Percentiles rank a stretch among this genome's conserved stretches.
These are phyloP conservation scores for Pueraria montana DNA, from an alignment of 306 rosid genomes.

Conservation along the genomic window DNA sequence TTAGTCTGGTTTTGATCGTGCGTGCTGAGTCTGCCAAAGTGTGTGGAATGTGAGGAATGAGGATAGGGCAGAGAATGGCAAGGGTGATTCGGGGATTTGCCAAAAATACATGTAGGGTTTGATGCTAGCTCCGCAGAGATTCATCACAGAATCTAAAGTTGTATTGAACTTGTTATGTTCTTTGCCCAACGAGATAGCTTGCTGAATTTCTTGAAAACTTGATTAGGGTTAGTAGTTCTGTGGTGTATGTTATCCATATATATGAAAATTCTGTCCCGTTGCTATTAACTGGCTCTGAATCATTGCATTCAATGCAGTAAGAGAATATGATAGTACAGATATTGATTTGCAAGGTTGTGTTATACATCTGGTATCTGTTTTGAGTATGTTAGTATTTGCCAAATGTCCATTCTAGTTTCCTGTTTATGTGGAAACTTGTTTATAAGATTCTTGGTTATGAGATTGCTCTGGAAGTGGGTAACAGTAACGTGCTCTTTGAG, in stretches of 20 bases:
- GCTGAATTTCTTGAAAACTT: slow-evolving; percentile 11
- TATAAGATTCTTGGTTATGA: not conserved
- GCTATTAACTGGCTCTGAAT: slow-evolving; percentile 7
- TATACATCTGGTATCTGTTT: slow-evolving; percentile 25
- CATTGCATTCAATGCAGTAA: not conserved
- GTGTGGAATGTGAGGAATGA: slow-evolving; percentile 37
- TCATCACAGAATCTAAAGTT: not conserved
- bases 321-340: not conserved
- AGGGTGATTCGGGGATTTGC: slow-evolving; percentile 9
- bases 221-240: slow-evolving; percentile 30
- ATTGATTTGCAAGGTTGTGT: slow-evolving; percentile 9
- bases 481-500: not conserved
- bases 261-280: not conserved
- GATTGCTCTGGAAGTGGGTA: slow-evolving; percentile 33
- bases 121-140: not conserved
- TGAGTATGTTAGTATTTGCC: slow-evolving; percentile 27
- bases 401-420: slow-evolving; percentile 18
- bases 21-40: slow-evolving; percentile 7
- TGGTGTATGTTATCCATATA: not conserved
- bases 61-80: slow-evolving; percentile 26
- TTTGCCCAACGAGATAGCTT: slow-evolving; percentile 25
- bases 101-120: slow-evolving; percentile 3
- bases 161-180: slow-evolving; percentile 1
- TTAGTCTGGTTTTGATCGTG: not conserved
- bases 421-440: not conserved